These are phyloP conservation scores for Cicer judaicum DNA, from an alignment of 306 rosid species.

Conservation along the genomic window DNA sequence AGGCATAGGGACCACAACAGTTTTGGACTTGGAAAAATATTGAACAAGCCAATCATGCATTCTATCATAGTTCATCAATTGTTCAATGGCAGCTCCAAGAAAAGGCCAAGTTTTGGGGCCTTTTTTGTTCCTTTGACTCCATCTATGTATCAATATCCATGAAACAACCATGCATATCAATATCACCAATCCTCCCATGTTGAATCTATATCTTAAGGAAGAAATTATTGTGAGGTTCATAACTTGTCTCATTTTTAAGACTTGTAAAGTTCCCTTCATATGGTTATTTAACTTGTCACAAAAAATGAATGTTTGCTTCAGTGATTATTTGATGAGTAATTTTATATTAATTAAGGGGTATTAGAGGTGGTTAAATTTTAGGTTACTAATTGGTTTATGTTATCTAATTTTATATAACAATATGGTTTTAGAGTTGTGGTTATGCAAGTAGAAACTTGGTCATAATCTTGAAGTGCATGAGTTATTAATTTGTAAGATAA, in stretches of 20 bases:
- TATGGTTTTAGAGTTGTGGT: neutral
- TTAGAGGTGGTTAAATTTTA: slow-evolving; percentile 43
- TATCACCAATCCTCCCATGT: slow-evolving; percentile 51
- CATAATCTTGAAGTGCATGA: slow-evolving; percentile 51
- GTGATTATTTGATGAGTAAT: slow-evolving; percentile 38
- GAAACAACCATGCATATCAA: slow-evolving; percentile 52
- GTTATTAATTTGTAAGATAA: neutral
- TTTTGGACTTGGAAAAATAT: slow-evolving; percentile 61
- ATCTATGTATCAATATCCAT: slow-evolving; percentile 72
- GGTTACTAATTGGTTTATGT: slow-evolving; percentile 36
- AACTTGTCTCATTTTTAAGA: slow-evolving; percentile 45
- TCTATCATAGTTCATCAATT: slow-evolving; percentile 68
- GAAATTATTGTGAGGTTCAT: slow-evolving; percentile 20
- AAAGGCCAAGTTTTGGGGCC: slow-evolving; percentile 95
- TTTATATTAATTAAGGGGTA: slow-evolving; percentile 39
- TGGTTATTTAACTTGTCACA: slow-evolving; percentile 14
- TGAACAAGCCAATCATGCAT: slow-evolving; percentile 92
- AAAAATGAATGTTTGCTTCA: slow-evolving; percentile 32
- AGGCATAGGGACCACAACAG: slow-evolving; percentile 92
- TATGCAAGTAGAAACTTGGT: slow-evolving; percentile 25
- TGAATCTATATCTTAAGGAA: slow-evolving; percentile 36
- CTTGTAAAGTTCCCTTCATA: neutral
- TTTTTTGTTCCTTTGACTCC: slow-evolving; percentile 70
- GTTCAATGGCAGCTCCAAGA: slow-evolving; percentile 86
- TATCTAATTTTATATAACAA: neutral